Evolutionary conservation across 2,329 filamentous ascomycete species (phyloP).

Genomic region (Tolypocladium capitatum): DNA sequence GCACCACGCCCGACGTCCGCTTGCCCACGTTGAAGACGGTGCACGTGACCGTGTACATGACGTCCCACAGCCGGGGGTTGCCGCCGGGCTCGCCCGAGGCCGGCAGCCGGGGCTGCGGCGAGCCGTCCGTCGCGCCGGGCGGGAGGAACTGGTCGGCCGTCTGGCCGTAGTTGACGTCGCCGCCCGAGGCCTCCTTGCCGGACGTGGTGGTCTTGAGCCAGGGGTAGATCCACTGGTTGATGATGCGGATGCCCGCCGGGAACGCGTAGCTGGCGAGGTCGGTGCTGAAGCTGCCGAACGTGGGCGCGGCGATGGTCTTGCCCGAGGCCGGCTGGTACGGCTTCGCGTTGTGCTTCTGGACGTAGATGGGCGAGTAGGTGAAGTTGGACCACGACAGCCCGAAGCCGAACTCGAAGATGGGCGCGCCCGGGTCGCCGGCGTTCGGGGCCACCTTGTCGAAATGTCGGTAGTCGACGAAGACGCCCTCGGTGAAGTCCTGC

Average conservation of each 20-base stretch:
- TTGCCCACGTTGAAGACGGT: constrained; percentile 60
- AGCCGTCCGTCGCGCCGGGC: constrained; percentile 38
- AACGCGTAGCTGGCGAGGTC: constrained; percentile 54
- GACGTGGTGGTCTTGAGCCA: constrained; percentile 56
- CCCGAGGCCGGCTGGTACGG: constrained; percentile 49
- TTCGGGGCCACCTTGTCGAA: constrained; percentile 48
- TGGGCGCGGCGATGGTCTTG: constrained; percentile 48
- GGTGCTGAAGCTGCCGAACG: constrained; percentile 50
- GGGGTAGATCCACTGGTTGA: constrained; percentile 53
- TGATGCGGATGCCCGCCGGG: constrained; percentile 41
- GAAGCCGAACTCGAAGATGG: constrained; percentile 70
- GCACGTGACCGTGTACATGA: constrained; percentile 53
- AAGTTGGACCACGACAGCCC: constrained; percentile 75
- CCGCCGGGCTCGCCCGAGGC: constrained; percentile 46
- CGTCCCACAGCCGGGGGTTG: constrained; percentile 53
- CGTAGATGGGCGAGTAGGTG: constrained; percentile 52
- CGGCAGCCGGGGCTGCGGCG: constrained; percentile 40
- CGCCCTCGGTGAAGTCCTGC: constrained; percentile 60
- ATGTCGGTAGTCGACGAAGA: constrained; percentile 58
- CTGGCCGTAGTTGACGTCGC: constrained; percentile 47
- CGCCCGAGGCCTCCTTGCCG: constrained; percentile 37
- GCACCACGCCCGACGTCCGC: constrained; percentile 53
- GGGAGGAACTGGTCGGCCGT: constrained; percentile 48
- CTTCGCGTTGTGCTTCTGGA: constrained; percentile 35
- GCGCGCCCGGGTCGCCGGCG: constrained; percentile 26